Conservation (phyloP, 148 eudicot genomes). For the Rhododendron henanense region DNA sequence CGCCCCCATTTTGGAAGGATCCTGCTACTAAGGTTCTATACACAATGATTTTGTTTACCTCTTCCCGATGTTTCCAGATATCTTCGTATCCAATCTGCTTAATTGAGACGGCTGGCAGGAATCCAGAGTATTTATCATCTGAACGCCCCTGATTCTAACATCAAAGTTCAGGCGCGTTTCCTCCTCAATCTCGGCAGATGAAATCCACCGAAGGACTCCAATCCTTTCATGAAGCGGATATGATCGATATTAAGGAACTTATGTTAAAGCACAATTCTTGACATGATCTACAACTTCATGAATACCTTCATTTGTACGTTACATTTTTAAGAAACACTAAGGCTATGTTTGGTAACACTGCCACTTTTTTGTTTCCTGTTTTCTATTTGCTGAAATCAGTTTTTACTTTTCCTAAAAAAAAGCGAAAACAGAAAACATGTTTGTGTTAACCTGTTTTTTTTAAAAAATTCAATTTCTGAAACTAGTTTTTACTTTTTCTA, state of each 20-base stretch:
- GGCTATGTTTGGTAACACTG: too few species aligned
- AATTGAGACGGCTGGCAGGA: slow-evolving; percentile 64
- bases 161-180: slow-evolving; percentile 30
- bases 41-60: slow-evolving; percentile 36
- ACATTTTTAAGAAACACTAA: background rate
- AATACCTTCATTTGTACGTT: background rate
- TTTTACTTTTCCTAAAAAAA: too few species aligned
- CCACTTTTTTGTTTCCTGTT: too few species aligned
- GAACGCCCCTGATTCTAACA: slow-evolving; percentile 36
- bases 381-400: too few species aligned
- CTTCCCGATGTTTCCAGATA: slow-evolving; percentile 90
- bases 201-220: slow-evolving; percentile 57
- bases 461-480: too few species aligned
- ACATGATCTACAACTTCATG: too few species aligned
- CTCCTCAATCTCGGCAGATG: slow-evolving; percentile 30
- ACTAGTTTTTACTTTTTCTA: too few species aligned
- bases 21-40: too few species aligned
- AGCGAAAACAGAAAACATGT: too few species aligned
- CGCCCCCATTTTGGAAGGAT: too few species aligned
- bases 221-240: slow-evolving; percentile 77
- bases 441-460: too few species aligned
- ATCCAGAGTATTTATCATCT: slow-evolving; percentile 42
- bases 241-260: slow-evolving; percentile 8
- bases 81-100: slow-evolving; percentile 88
- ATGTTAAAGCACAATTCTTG: background rate